Conservation (phyloP, 2,329 filamentous ascomycete species). For the Teratosphaeria viscida region DNA sequence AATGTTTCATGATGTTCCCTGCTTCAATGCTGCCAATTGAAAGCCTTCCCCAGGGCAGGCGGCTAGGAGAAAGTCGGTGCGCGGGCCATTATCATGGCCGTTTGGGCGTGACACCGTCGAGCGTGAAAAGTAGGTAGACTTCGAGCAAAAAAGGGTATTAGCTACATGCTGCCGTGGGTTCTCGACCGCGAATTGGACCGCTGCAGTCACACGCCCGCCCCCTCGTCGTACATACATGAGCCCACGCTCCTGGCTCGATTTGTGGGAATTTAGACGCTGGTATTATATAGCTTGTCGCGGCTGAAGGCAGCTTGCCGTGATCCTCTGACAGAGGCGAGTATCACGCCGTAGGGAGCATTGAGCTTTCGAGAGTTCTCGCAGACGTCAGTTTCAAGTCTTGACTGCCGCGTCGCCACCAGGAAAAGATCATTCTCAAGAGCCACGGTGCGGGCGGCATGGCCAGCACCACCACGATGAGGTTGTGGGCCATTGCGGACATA, state of each 20-base stretch:
- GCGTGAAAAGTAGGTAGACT: neutral
- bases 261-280: neutral
- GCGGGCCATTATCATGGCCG: neutral
- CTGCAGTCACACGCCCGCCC: neutral
- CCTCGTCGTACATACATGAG: neutral
- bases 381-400: neutral
- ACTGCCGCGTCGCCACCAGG: neutral
- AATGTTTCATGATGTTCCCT: neutral
- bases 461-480: constrained; percentile 11
- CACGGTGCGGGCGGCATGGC: neutral
- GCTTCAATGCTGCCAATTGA: neutral
- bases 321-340: neutral
- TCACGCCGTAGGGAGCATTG: neutral
- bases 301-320: neutral
- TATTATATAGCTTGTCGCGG: neutral
- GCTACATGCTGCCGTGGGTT: neutral
- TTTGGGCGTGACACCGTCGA: neutral
- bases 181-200: neutral
- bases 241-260: neutral
- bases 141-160: neutral
- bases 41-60: neutral
- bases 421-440: neutral
- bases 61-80: neutral
- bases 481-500: constrained; percentile 39
- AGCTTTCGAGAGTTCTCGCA: neutral